Base-by-base conservation (phyloP, 108 stramenopile genomes). In the Nannochloropsis oceanica region DNA sequence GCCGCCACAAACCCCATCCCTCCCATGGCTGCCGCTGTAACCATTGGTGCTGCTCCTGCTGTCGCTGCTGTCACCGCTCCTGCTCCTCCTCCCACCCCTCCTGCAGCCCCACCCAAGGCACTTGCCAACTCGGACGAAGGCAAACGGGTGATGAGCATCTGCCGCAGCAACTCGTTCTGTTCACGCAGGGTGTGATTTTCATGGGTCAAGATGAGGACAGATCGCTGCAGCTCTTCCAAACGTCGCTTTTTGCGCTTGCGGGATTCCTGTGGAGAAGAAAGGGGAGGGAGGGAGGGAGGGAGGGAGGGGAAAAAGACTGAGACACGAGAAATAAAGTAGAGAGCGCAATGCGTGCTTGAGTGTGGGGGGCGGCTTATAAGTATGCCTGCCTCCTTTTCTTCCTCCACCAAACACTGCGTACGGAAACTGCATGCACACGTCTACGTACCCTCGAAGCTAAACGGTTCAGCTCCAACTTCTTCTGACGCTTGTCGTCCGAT, bases 141-240 rank as follows among this genome's bases (percentile, higher is more conserved):
- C 18, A 73, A n/a, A 7, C 59, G 59, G 59, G 22, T n/a, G n/a
- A 73, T 73, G 8, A 87, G 83, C 87, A 87, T 87, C 42, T 87
- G 87, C 18, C 87, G 83, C 27, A 87, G 46, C 3, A 87, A 43
- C 34, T 87, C 87, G 79, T 87, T 87, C 27, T 87, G 87, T 80
- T 87, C 87, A 24, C 87, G 24, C 1, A 87, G 84, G n/a, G 83
- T 80, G 24, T 87, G 87, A 83, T 87, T 87, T 27, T 87, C 87
- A 26, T 80, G 26, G 13, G 87, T 87, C 43, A 87, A n/a, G 44
- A 84, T 84, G 8, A 87, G 83, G 26, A 87, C 87, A 44, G 83
- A 84, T 43, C 87, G 46, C 13, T 82, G 82, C 43, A 87, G 87
- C 87, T 87, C 87, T 83, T 87, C 87, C 27, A 87, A 84, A 0